Evolutionary conservation across 352 stramenopile species (phyloP).

Genomic region (Phytophthora hibernalis): DNA sequence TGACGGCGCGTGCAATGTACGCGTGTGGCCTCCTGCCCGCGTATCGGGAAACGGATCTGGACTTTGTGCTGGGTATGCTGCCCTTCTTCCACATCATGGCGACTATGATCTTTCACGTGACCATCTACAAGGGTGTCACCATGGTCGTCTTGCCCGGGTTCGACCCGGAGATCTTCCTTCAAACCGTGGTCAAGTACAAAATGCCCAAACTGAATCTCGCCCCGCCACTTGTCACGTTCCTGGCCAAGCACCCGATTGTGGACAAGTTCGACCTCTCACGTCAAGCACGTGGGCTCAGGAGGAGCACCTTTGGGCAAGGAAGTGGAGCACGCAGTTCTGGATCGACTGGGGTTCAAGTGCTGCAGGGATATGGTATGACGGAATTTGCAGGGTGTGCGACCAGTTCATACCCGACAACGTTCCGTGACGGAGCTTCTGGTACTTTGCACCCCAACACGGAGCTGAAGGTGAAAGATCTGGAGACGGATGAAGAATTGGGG

Average conservation of each 20-base stretch:
- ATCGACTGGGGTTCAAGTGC: conserved; percentile 61
- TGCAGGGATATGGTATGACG: conserved; percentile 72
- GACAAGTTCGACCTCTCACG: conserved; percentile 88
- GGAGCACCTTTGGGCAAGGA: conserved; percentile 88
- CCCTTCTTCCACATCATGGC: conserved; percentile 98
- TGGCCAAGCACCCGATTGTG: conserved; percentile 89
- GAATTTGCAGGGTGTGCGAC: conserved; percentile 69
- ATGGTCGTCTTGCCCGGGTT: conserved; percentile 92
- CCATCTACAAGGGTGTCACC: conserved; percentile 78
- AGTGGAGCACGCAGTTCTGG: conserved; percentile 64
- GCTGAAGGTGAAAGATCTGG: conserved; percentile 51
- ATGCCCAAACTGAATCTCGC: conserved; percentile 62
- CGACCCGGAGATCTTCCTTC: conserved; percentile 89
- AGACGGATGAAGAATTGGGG: conserved; percentile 49
- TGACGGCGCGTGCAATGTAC: conserved; percentile 87
- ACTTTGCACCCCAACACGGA: conserved; percentile 62
- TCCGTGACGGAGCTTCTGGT: conserved; percentile 47
- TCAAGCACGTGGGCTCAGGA: conserved; percentile 77
- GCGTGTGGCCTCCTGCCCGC: conserved; percentile 74
- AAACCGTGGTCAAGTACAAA: conserved; percentile 71
- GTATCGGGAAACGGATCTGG: conserved; percentile 48
- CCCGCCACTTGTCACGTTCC: conserved; percentile 76
- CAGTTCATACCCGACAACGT: conserved; percentile 32
- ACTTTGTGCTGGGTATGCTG: conserved; percentile 66
- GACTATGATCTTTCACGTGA: conserved; percentile 83